Conservation (phyloP, 1,139 yeast species). For the Yamadazyma aaseri region DNA sequence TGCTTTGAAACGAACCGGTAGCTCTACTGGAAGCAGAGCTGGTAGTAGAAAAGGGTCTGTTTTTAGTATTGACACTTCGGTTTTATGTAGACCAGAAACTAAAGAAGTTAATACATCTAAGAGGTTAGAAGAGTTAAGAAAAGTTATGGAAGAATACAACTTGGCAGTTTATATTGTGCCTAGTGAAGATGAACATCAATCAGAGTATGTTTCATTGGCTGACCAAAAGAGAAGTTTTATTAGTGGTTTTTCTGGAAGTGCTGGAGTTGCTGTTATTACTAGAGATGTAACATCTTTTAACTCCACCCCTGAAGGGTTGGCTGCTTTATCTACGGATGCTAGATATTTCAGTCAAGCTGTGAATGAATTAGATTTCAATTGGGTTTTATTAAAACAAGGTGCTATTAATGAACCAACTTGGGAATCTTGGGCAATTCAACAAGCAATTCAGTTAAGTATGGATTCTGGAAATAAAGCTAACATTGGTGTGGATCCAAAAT, state of each 20-base stretch:
- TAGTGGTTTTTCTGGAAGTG: conserved; percentile 91
- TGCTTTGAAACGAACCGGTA: conserved; percentile 34
- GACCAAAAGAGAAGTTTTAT: conserved; percentile 87
- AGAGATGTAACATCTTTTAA: conserved; percentile 63
- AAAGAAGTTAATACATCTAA: conserved; percentile 56
- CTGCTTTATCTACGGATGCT: conserved; percentile 90
- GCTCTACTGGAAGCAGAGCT: conserved; percentile 22
- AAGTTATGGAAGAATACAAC: conserved; percentile 60
- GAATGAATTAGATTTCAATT: conserved; percentile 83
- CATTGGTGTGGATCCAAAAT: conserved; percentile 58
- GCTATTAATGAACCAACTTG: conserved; percentile 72
- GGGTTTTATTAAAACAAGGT: conserved; percentile 84
- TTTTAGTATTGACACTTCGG: conserved; percentile 47
- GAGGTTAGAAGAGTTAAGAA: conserved; percentile 63
- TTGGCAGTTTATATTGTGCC: conserved; percentile 83
- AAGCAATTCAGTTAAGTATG: conserved; percentile 53
- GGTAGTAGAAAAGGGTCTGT: conserved; percentile 47
- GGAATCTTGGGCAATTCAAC: conserved; percentile 80
- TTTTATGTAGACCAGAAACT: conserved; percentile 43
- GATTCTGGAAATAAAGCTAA: conserved; percentile 42
- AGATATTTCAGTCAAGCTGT: conserved; percentile 90
- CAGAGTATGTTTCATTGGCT: conserved; percentile 77
- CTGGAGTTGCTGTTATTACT: conserved; percentile 89
- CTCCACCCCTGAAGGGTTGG: conserved; percentile 60
- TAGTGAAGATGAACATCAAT: conserved; percentile 91